Evolutionary conservation across 2,329 filamentous ascomycete species (phyloP).

Genomic region (Tolypocladium sp.): DNA sequence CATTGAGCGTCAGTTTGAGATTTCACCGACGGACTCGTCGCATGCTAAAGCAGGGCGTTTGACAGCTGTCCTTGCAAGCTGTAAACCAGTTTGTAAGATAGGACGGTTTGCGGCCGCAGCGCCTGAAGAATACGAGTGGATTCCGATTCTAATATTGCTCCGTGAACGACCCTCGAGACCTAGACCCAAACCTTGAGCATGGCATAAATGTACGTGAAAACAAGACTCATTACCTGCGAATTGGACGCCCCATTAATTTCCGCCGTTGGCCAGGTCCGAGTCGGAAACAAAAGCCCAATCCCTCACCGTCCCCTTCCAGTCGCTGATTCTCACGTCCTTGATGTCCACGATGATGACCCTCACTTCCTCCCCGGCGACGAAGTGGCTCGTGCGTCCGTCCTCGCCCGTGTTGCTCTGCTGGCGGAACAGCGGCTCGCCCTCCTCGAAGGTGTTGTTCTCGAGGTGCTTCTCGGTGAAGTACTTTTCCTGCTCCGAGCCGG

Average conservation of each 20-base stretch:
- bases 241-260: slow-evolving; percentile 1
- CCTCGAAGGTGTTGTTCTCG: slow-evolving; percentile 83
- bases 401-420: slow-evolving; percentile 27
- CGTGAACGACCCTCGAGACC: not conserved
- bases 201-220: not conserved
- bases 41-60: not conserved
- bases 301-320: slow-evolving; percentile 89
- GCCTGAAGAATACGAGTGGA: not conserved
- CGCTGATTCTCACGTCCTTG: slow-evolving; percentile 76
- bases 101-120: not conserved
- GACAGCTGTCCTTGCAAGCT: too few species aligned
- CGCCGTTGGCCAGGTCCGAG: slow-evolving; percentile 30
- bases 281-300: slow-evolving; percentile 55
- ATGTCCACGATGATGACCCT: slow-evolving; percentile 81
- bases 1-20: not conserved
- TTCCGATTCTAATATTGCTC: not conserved
- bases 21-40: not conserved
- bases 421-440: slow-evolving; percentile 26
- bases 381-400: slow-evolving; percentile 51
- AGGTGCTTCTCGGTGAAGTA: slow-evolving; percentile 80
- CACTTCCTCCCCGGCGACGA: slow-evolving; percentile 75
- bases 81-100: not conserved
- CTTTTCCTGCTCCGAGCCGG: slow-evolving; percentile 69
- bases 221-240: not conserved
- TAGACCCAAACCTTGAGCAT: not conserved